phyloP scores from a whole-genome alignment of 164 flowering plant species.

The Chloranthus sessilifolius region DNA sequence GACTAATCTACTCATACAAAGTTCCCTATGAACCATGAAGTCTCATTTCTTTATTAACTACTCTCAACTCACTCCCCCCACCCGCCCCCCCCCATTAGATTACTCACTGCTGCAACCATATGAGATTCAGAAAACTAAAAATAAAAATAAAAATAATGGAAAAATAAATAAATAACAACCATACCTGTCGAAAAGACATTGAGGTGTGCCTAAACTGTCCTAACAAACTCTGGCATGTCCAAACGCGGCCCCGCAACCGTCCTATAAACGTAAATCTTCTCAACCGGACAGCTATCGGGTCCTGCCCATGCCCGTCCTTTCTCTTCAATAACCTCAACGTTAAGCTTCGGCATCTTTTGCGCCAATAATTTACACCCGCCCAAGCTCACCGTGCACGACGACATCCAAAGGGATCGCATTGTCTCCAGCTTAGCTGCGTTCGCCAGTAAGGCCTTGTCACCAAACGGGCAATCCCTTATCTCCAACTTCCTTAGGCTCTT shows the following conservation, averaged over 20 bases:
- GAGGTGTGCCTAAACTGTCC: slow-evolving; percentile 52
- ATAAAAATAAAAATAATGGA: slow-evolving; percentile 11
- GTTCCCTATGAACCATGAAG: too few species aligned
- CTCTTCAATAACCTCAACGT: slow-evolving; percentile 81
- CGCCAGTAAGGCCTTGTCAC: slow-evolving; percentile 81
- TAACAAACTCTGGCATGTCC: slow-evolving; percentile 64
- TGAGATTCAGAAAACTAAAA: slow-evolving; percentile 11
- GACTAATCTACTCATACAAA: too few species aligned
- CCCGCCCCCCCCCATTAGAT: slow-evolving; percentile 19
- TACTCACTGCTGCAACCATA: slow-evolving; percentile 18
- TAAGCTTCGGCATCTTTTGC: slow-evolving; percentile 65
- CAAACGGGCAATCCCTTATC: slow-evolving; percentile 90
- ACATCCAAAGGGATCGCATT: slow-evolving; percentile 99
- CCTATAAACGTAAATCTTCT: slow-evolving; percentile 65
- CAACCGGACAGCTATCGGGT: slow-evolving; percentile 49
- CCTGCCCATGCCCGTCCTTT: slow-evolving; percentile 43
- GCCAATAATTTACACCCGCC: slow-evolving; percentile 76
- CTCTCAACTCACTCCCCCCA: neutral
- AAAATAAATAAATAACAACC: slow-evolving; percentile 20
- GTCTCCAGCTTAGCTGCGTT: slow-evolving; percentile 92
- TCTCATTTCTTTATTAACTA: slow-evolving; percentile 12
- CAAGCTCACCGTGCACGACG: slow-evolving; percentile 76
- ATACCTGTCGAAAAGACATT: slow-evolving; percentile 23
- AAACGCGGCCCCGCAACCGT: slow-evolving; percentile 67
- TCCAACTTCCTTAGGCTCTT: slow-evolving; percentile 74